Evolutionary conservation across 2,329 filamentous ascomycete genomes (phyloP).

Genomic region (Anisogramma anomala): DNA sequence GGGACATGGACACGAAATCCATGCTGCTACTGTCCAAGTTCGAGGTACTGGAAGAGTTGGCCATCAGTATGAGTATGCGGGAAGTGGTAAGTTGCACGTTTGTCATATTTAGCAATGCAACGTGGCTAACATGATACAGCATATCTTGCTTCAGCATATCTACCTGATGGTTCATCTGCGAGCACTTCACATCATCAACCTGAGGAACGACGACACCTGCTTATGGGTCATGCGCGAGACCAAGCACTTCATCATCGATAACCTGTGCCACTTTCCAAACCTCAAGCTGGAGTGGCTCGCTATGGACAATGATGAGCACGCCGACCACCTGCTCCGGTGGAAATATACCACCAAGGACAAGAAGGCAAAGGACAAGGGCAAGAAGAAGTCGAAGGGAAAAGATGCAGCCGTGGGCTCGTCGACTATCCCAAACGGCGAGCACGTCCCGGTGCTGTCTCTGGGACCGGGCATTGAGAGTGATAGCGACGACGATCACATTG

Average conservation of each 20-base stretch:
- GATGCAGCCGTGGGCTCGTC: too few relatives aligned
- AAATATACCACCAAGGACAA: slow-evolving; percentile 21
- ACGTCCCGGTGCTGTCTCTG: slow-evolving; percentile 21
- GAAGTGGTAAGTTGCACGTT: slow-evolving; percentile 38
- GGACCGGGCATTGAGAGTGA: slow-evolving; percentile 19
- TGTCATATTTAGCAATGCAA: not conserved
- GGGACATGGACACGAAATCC: slow-evolving; percentile 47
- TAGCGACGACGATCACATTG: slow-evolving; percentile 23
- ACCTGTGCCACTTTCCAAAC: slow-evolving; percentile 40
- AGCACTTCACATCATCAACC: slow-evolving; percentile 43
- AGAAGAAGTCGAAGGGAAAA: slow-evolving; percentile 22
- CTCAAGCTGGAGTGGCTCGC: slow-evolving; percentile 49
- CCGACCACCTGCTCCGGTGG: slow-evolving; percentile 37
- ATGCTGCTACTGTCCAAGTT: slow-evolving; percentile 42
- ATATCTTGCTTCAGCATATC: slow-evolving; percentile 45
- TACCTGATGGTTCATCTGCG: slow-evolving; percentile 40
- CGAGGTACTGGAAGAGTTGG: slow-evolving; percentile 41
- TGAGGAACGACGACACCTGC: slow-evolving; percentile 45
- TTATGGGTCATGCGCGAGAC: slow-evolving; percentile 45
- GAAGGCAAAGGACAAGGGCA: slow-evolving; percentile 26
- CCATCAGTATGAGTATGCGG: slow-evolving; percentile 40
- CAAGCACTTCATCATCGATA: slow-evolving; percentile 47
- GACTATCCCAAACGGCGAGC: slow-evolving; percentile 9
- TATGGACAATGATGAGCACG: slow-evolving; percentile 36
- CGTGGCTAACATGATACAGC: slow-evolving; percentile 27